Percentiles rank a stretch among this genome's conserved stretches.
Evolutionary conservation across 2,329 filamentous ascomycete genomes (phyloP).

Genomic region (Fusarium compactum): DNA sequence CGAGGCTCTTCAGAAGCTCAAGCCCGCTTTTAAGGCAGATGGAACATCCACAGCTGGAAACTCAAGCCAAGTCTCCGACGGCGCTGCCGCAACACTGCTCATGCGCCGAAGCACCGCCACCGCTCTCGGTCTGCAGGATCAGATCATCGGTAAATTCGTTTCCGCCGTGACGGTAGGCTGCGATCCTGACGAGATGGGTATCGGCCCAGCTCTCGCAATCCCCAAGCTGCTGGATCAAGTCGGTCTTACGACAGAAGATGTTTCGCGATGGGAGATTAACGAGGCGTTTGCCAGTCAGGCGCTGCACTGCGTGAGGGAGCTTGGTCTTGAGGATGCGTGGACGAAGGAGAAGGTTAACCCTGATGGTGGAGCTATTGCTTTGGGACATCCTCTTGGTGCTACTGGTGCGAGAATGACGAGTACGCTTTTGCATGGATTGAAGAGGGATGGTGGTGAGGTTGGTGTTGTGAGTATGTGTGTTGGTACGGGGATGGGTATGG

Average conservation of each 20-base stretch:
- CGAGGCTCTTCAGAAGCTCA: constrained; percentile 81
- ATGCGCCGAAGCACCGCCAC: constrained; percentile 86
- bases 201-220: constrained; percentile 88
- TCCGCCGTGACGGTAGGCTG: constrained; percentile 81
- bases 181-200: constrained; percentile 91
- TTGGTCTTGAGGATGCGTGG: constrained; percentile 73
- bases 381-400: constrained; percentile 91
- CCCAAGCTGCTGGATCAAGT: constrained; percentile 80
- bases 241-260: constrained; percentile 74
- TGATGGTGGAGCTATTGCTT: constrained; percentile 92
- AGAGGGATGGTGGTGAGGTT: constrained; percentile 77
- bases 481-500: constrained; percentile 64
- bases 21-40: constrained; percentile 83
- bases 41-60: constrained; percentile 90
- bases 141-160: constrained; percentile 86
- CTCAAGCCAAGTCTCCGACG: constrained; percentile 86
- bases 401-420: constrained; percentile 86
- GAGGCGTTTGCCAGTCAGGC: constrained; percentile 79
- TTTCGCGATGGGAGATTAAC: constrained; percentile 93
- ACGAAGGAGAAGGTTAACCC: constrained; percentile 83
- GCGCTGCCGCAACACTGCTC: constrained; percentile 84
- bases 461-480: constrained; percentile 94
- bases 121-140: constrained; percentile 74
- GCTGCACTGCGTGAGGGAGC: constrained; percentile 76
- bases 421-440: constrained; percentile 75